Base-by-base conservation (phyloP, 1,284 basidiomycete genomes). In the Moesziomyces sp. region DNA sequence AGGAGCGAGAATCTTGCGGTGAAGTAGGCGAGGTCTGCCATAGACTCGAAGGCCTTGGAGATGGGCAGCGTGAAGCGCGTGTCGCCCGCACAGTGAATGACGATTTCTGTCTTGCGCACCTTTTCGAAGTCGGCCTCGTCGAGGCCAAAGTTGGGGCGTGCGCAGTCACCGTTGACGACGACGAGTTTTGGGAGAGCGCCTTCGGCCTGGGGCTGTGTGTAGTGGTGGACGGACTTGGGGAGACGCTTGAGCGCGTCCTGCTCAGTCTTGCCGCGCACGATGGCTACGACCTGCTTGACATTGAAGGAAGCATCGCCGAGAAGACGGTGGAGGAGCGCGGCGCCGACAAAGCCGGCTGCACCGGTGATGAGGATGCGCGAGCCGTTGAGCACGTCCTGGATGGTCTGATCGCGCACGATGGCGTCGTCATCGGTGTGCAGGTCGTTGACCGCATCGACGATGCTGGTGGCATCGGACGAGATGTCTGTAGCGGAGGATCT, bases 1-100 rank as follows among this genome's bases (percentile, higher is more conserved):
- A 74, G 65, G 16, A 74, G 54, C 46, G 71, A 74, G 58, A 74
- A 74, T 10, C 67, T 48, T 2, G 71, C 64, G 23, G 66, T 74
- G n/a, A 73, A 64, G 50, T 73, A 73, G 24, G 65, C 70, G 14
- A 73, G 38, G 50, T 73, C 70, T 5, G 60, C 71, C 59, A 74
- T 74, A 4, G 63, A 58, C 47, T 65, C 53, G 55, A 74, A 65
- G 18, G 71, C 71, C 34, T 62, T 52, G 23, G 46, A 44, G 38
- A 71, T 56, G 30, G 71, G 67, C 18, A 74, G 58, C 2, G 71
- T 71, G 58, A 74, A 74, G 18, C 71, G 48, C 8, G 71, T 71
- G 57, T 74, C 71, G 49, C 71, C 71, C 10, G 71, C 71, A 34
- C 63, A 65, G 55, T 74, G 71, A 45, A 74, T 74, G 54, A 74